Evolutionary conservation across 345 rosid species (phyloP).

Genomic region (Pistacia vera): DNA sequence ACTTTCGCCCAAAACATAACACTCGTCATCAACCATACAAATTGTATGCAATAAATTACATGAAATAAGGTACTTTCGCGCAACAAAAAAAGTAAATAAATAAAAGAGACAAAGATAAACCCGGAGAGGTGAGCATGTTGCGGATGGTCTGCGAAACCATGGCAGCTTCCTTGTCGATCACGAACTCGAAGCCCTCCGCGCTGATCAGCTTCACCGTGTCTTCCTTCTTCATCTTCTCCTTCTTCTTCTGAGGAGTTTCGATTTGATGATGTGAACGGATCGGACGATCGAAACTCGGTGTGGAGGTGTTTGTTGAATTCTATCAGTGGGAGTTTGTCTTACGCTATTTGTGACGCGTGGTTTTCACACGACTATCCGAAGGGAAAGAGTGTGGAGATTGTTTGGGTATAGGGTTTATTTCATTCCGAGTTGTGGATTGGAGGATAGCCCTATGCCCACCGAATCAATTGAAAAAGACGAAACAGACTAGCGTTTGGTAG

Average conservation of each 20-base stretch:
- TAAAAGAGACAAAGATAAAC: slow-evolving; percentile 8
- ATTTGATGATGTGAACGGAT: background rate
- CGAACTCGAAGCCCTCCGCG: slow-evolving; percentile 52
- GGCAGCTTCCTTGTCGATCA: slow-evolving; percentile 45
- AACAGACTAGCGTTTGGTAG: no score
- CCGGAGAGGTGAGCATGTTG: slow-evolving; percentile 52
- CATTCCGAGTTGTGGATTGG: background rate
- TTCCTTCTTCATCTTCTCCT: slow-evolving; percentile 36
- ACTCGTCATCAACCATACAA: background rate
- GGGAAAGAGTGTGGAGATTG: background rate
- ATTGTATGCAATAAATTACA: background rate
- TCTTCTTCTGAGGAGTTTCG: background rate
- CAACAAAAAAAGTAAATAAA: background rate
- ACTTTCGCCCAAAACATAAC: background rate
- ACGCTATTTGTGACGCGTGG: background rate
- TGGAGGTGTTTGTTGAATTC: background rate
- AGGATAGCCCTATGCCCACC: background rate
- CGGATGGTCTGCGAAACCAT: slow-evolving; percentile 49
- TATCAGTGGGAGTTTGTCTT: background rate
- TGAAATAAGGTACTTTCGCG: background rate
- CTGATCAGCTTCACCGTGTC: slow-evolving; percentile 44
- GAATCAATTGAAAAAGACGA: no score
- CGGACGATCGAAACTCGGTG: background rate
- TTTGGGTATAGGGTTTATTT: background rate
- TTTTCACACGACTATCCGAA: background rate